Evolutionary conservation across 768 basidiomycete species (phyloP).

Genomic region (Leccinum broughii): DNA sequence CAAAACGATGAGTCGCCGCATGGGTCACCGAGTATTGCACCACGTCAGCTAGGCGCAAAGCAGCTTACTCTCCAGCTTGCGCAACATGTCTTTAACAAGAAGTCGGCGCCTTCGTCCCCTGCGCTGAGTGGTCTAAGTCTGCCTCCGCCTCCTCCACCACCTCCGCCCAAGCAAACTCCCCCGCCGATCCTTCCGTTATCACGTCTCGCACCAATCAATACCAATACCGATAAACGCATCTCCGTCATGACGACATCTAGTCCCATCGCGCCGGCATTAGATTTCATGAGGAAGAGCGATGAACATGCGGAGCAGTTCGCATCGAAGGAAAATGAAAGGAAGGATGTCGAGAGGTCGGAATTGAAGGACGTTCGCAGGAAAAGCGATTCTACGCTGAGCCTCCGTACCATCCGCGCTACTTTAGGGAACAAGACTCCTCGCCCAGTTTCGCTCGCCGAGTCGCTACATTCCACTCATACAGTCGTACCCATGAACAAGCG

Average conservation of each 20-base stretch:
- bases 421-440: constrained; percentile 56
- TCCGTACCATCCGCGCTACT: constrained; percentile 64
- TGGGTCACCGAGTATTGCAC: constrained; percentile 11
- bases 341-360: constrained; percentile 37
- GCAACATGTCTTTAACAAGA: constrained; percentile 48
- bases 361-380: constrained; percentile 75
- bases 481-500: constrained; percentile 67
- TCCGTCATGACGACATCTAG: constrained; percentile 55
- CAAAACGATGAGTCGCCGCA: constrained; percentile 8
- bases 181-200: constrained; percentile 22
- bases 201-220: constrained; percentile 23
- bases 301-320: constrained; percentile 29
- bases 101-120: constrained; percentile 34
- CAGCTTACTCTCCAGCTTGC: constrained; percentile 44
- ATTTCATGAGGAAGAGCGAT: constrained; percentile 48
- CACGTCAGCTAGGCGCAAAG: constrained; percentile 31
- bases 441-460: constrained; percentile 78
- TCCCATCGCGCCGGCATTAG: constrained; percentile 59
- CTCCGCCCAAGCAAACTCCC: constrained; percentile 39
- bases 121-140: constrained; percentile 31
- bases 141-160: constrained; percentile 38
- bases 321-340: constrained; percentile 30
- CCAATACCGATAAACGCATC: constrained; percentile 39
- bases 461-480: constrained; percentile 71
- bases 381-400: constrained; percentile 81